Base-by-base conservation (phyloP, 305 asterid species). In the Striga hermonthica region DNA sequence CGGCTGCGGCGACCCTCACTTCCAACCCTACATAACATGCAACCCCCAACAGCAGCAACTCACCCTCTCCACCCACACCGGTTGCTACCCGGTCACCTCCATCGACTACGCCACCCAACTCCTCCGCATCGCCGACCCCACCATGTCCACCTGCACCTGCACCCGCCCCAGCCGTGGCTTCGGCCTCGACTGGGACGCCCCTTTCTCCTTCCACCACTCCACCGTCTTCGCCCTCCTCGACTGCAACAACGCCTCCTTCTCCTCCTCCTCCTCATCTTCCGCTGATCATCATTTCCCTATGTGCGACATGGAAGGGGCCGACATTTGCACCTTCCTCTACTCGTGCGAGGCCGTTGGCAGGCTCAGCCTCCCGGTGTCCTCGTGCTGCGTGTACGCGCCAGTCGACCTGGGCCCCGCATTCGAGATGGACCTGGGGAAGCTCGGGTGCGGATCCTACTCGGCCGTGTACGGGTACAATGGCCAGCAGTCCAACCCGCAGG, bases 381-480 rank as follows among this genome's bases (percentile, higher is more conserved):
- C 83, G 0, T 88, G 98, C 49, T 91, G 95, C 10, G 91, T 88
- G 38, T 91, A 88, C 71, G 70, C 93, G 9, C 96, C 96, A 0
- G 95, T 91, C 22, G 87, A 91, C 65, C 96, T 91, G 14, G 95
- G 96, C 22, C 97, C 96, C 0, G 65, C 94, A 0, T 91, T 86
- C 13, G 88, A 86, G 9, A 83, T 91, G 93, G 83, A 88, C 74
- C 76, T 88, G 79, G 61, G 64, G 69, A 84, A 86, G 66, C 62
- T 86, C 66, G 78, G 80, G 12, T 91, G 96, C 68, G 0, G 56
- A 8, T 81, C 94, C 7, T 86, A 91, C 52, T 86, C 96, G 0
- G 89, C 92, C 0, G 16, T 90, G 65, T 81, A 78, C 13, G 89
- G 90, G 9, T 85, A 79, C 66, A 79, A 77, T 54, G 81, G 81